Evolutionary conservation across 2,329 filamentous ascomycete genomes (phyloP), one percentile per base, ranked within the genome.

Genomic region (Fusarium penzigii): DNA sequence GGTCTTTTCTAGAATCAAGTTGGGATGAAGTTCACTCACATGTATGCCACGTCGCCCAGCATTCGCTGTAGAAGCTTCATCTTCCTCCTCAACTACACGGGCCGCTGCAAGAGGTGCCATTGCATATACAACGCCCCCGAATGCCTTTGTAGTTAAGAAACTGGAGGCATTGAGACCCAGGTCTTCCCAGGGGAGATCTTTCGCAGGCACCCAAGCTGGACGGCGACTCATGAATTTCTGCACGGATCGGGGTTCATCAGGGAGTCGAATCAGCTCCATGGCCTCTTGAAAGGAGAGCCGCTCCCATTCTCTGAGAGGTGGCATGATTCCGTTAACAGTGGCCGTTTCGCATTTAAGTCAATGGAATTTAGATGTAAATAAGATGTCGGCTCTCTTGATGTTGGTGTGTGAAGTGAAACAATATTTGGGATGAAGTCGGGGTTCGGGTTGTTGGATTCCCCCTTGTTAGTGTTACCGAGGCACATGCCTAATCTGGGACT

Each of bases 61-160:
- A 12, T 47, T 48, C 36, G 9, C 29, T 39, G 9, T 52, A 57
- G 1, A 44, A 7, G 20, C 20, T 25, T 50, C 25, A 3, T 73
- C 70, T 16, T 70, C 70, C 11, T 65, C 56, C 51, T 72, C 68
- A 7, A 70, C 62, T 5, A 65, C 62, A 40, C 67, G 63, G 1
- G 72, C 57, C 2, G 72, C 72, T 9, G 71, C 72, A 7, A 74
- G 56, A 8, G 72, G 59, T 13, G 72, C 68, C 51, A 73, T 69
- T 3, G 66, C 65, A 49, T 71, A 75, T 29, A 74, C 72, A 20
- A 70, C 67, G 6, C 71, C 72, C 6, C 72, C 72, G 42, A 67
- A 75, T 0, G 67, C 68, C n/a, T 66, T 65, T 17, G 57, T 63
- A 34, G 44, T 58, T 40, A 56, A 25, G 20, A 25, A 54, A 41